Conservation (phyloP, 208 protist genomes). For the Trypanosoma theileri region DNA sequence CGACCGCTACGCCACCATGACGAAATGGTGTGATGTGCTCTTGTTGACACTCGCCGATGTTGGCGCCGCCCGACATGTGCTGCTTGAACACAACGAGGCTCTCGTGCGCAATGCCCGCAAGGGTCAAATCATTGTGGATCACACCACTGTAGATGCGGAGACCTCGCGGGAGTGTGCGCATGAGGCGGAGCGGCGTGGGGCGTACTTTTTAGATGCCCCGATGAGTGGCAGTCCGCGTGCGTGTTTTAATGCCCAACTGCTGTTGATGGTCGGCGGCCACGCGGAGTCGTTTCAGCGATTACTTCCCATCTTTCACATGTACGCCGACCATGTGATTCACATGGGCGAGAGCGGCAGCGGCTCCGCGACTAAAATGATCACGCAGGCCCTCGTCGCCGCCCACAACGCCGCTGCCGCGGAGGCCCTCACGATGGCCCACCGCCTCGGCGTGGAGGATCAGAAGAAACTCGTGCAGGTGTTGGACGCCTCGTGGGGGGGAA, state of each 20-base stretch:
- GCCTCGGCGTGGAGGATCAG: slow-evolving; percentile 76
- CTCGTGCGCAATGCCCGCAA: slow-evolving; percentile 66
- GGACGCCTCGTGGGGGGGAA: slow-evolving; percentile 79
- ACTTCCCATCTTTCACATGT: slow-evolving; percentile 82
- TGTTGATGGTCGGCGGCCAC: slow-evolving; percentile 83
- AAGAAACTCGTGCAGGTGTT: slow-evolving; percentile 73
- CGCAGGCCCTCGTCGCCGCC: slow-evolving; percentile 75
- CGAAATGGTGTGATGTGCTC: slow-evolving; percentile 89
- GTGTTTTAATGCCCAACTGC: slow-evolving; percentile 80
- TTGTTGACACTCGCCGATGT: slow-evolving; percentile 58
- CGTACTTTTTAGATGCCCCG: slow-evolving; percentile 83
- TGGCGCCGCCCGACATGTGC: slow-evolving; percentile 47
- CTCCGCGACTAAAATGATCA: slow-evolving; percentile 76
- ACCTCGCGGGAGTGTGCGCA: slow-evolving; percentile 66
- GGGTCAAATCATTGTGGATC: slow-evolving; percentile 88
- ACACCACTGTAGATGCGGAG: slow-evolving; percentile 84
- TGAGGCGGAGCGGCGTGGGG: slow-evolving; percentile 59
- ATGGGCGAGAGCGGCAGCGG: slow-evolving; percentile 78
- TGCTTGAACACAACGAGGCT: slow-evolving; percentile 66
- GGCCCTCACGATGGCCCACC: slow-evolving; percentile 81
- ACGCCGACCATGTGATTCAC: slow-evolving; percentile 81
- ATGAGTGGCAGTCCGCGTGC: slow-evolving; percentile 81
- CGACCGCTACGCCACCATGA: slow-evolving; percentile 75
- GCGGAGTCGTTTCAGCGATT: slow-evolving; percentile 72
- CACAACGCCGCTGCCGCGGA: slow-evolving; percentile 88